Evolutionary conservation across 768 basidiomycete species (phyloP).

Genomic region (Exidia glandulosa): DNA sequence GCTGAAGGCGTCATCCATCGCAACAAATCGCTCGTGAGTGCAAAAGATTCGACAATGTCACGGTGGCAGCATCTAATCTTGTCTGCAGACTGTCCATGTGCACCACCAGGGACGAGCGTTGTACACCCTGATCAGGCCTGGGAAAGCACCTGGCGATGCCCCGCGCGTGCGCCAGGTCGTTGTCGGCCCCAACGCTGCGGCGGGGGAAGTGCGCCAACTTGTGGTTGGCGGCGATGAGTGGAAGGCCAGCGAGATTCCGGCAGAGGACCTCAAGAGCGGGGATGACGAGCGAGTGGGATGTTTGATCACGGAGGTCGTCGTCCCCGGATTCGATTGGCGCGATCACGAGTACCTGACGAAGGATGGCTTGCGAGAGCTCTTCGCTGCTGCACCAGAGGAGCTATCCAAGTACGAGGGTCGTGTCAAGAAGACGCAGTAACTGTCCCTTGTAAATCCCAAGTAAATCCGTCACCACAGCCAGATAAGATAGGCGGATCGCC

Average conservation of each 20-base stretch:
- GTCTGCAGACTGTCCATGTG: constrained; percentile 36
- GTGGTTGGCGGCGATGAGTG: constrained; percentile 27
- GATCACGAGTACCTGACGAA: constrained; percentile 37
- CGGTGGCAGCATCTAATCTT: too few relatives aligned
- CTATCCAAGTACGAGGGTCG: background rate
- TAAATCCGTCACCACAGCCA: too few relatives aligned
- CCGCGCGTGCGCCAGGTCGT: constrained; percentile 28
- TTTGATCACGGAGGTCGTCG: constrained; percentile 50
- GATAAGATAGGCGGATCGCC: too few relatives aligned
- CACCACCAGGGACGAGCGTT: constrained; percentile 39
- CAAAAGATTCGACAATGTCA: background rate
- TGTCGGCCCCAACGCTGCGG: constrained; percentile 30
- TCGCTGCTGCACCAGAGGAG: constrained; percentile 6
- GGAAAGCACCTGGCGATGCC: constrained; percentile 14
- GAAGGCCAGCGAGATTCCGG: constrained; percentile 22
- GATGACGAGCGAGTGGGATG: constrained; percentile 33
- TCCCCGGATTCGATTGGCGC: constrained; percentile 44
- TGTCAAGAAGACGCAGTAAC: too few relatives aligned
- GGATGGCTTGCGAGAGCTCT: constrained; percentile 24
- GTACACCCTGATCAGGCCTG: constrained; percentile 35
- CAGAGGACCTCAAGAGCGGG: constrained; percentile 15
- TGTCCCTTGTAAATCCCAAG: too few relatives aligned
- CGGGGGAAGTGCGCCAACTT: constrained; percentile 36
- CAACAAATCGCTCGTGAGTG: constrained; percentile 36
- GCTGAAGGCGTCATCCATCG: constrained; percentile 25